Evolutionary conservation across 192 early-diverging fungal species (phyloP), one percentile per base, ranked within the genome.

Genomic region (Diversispora epigaea): DNA sequence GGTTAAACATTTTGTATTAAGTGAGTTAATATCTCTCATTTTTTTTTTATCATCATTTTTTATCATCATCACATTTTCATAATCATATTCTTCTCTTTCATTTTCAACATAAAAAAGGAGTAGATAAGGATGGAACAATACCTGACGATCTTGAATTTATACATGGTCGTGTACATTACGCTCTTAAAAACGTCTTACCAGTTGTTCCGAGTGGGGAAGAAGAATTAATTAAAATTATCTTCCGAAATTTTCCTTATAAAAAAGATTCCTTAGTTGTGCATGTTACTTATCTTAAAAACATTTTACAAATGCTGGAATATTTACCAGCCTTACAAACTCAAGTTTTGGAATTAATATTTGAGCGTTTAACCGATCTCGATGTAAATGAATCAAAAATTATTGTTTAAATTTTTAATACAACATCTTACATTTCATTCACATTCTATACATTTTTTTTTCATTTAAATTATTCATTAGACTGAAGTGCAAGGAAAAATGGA

Each of bases 401-500:
- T 22, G 44, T 19, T 52, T 12, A 49, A 60, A 71, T 65, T 66
- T 60, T 45, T 19, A 25, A 4, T 21, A 14, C 56, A 1, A n/a
- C 4, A 55, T 41, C 17, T 41, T 41, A 72, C 15, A 46, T 43
- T 12, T 14, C 32, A 45, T 22, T 25, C 21, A 61, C 12, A 8
- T 60, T 41, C 60, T 14, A 6, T 43, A 32, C 19, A 46, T 12
- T 22, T 44, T 43, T 12, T 22, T 44, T 43, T 45, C 44, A 41
- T 15, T 46, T 69, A 19, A 64, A 65, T 57, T 12, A 10, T 55
- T 25, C 71, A 43, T 60, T 68, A 93, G 92, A 85, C 91, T 14
- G 95, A 95, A 73, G 94, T 98, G 68, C 96, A 98, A 76, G 86
- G 91, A 3, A 95, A 94, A 64, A 71, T 97, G 43, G 95, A 97